phyloP scores from a whole-genome alignment of 176 grass and related monocot genomes.

The Avena atlantica region DNA sequence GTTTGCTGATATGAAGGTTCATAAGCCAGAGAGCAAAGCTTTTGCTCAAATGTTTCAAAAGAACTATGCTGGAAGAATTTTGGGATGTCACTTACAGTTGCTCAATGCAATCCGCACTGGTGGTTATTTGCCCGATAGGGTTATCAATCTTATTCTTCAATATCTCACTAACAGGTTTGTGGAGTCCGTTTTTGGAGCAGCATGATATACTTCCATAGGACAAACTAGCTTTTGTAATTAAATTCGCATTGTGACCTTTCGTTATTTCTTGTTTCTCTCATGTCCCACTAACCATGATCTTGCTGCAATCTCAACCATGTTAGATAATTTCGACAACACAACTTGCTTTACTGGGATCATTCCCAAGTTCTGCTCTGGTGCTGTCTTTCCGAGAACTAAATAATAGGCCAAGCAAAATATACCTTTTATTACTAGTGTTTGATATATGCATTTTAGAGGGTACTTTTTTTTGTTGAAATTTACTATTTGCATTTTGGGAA shows the following conservation, averaged over 20 bases:
- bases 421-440: neutral
- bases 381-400: neutral
- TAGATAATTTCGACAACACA: conserved; percentile 24
- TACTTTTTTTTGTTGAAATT: conserved; percentile 7
- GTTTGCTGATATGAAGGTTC: conserved; percentile 87
- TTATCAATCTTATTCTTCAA: conserved; percentile 89
- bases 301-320: neutral
- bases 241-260: neutral
- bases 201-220: conserved; percentile 25
- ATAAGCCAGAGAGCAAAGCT: conserved; percentile 80
- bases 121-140: conserved; percentile 85
- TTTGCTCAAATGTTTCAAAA: conserved; percentile 96
- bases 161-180: conserved; percentile 83
- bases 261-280: conserved; percentile 8
- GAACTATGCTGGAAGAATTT: conserved; percentile 80
- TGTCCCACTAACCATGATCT: neutral
- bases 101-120: conserved; percentile 83
- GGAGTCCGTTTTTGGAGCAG: neutral
- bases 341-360: neutral
- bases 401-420: neutral
- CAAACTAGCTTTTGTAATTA: neutral
- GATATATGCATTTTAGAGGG: neutral
- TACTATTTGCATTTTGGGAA: conserved; percentile 11
- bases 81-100: conserved; percentile 80
- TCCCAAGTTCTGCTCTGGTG: neutral